Base-by-base conservation (phyloP, 805 yeast genomes). In the Candida bentonensis region DNA sequence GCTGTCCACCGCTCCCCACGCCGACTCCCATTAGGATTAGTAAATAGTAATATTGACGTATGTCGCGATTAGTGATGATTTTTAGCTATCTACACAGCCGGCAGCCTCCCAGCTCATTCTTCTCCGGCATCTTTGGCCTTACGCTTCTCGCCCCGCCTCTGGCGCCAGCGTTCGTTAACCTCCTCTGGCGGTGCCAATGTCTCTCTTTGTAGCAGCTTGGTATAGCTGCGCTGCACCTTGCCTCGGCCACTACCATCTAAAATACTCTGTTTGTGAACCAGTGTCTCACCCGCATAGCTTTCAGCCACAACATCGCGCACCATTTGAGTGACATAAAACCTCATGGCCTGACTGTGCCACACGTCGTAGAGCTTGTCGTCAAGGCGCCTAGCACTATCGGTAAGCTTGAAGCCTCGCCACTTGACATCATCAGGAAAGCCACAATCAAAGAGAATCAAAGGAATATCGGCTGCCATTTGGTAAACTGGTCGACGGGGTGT, bases 381-480 rank as follows among this genome's bases (percentile, higher is more conserved):
- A 5, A 52, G 58, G 42, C 21, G 47, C 21, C 41, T 41, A 21
- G 23, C 33, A 28, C 42, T 50, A 30, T 42, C 55, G 23, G 7
- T 39, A 34, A 39, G 27, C n/a, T 30, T 34, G 34, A 26, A 48
- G 23, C 49, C 40, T n/a, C 55, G 56, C 95, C 95, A 89, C 49
- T 76, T 79, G 63, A 87, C 69, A 2, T 70, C 71, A 3, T 57
- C 62, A 4, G 77, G 76, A 57, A 74, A 92, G 13, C 72, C 74
- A 61, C 97, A 89, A 56, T 89, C 94, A 58, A 81, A 87, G 34
- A 92, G 64, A 2, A 89, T 79, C 52, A 92, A 66, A 1, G 98
- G 98, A 4, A 81, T 64, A 51, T 89, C 97, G 56, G 81, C 74
- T 0, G 95, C 97, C 84, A 89, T 84, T 36, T 78, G 87, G 57